Percentiles rank a stretch among this genome's conserved stretches.
Evolutionary conservation across 2,329 filamentous ascomycete species (phyloP).

Genomic region (Colletotrichum orbiculare): DNA sequence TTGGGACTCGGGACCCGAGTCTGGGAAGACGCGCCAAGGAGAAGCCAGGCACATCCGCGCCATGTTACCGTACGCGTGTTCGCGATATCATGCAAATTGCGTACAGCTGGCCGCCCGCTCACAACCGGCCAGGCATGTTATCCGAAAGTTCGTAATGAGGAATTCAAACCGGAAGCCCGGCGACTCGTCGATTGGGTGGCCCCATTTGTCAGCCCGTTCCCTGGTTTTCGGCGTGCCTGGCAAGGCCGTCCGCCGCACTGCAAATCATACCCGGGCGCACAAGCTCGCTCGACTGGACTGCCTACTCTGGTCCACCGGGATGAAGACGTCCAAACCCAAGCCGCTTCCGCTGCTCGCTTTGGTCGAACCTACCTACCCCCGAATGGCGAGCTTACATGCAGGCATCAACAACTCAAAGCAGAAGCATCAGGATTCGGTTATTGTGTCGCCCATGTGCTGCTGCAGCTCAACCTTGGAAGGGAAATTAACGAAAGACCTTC

Average conservation of each 20-base stretch:
- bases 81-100: too few species aligned
- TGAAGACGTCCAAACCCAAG: background rate
- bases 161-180: slow-evolving; percentile 11
- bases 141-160: background rate
- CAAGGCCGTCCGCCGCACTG: slow-evolving; percentile 23
- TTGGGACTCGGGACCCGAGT: background rate
- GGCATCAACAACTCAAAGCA: slow-evolving; percentile 12
- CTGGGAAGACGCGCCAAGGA: slow-evolving; percentile 7
- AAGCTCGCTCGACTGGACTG: slow-evolving; percentile 4
- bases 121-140: too few species aligned
- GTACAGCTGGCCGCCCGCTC: too few species aligned
- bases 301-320: background rate
- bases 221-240: slow-evolving; percentile 21
- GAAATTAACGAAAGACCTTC: slow-evolving; percentile 36
- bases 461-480: slow-evolving; percentile 36
- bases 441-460: slow-evolving; percentile 30
- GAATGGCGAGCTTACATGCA: slow-evolving; percentile 14
- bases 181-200: slow-evolving; percentile 6
- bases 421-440: slow-evolving; percentile 29
- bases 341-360: background rate
- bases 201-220: slow-evolving; percentile 10
- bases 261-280: slow-evolving; percentile 16
- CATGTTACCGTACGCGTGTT: slow-evolving; percentile 8
- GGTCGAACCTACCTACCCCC: background rate
- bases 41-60: slow-evolving; percentile 3